Evolutionary conservation across 805 yeast genomes (phyloP).

Genomic region (Phaffomyces thermotolerans): DNA sequence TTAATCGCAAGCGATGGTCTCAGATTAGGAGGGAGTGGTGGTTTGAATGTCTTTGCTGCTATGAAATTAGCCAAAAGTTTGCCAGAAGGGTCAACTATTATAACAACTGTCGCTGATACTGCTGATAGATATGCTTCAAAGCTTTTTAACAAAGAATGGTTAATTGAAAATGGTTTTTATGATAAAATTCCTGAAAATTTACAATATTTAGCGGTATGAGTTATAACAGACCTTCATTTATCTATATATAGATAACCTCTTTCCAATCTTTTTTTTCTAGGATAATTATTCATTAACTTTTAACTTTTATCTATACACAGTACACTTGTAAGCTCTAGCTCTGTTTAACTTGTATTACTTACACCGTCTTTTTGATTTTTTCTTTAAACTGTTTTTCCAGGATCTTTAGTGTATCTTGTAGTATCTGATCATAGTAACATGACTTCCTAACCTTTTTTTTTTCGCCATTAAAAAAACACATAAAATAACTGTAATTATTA

Average conservation of each 20-base stretch:
- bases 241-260: no score
- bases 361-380: no score
- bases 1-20: slow-evolving; percentile 13
- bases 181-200: slow-evolving; percentile 15
- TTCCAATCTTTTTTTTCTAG: no score
- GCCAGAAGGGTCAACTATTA: slow-evolving; percentile 22
- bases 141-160: slow-evolving; percentile 17
- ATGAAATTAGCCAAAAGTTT: slow-evolving; percentile 13
- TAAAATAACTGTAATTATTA: background rate
- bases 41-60: slow-evolving; percentile 21
- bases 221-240: background rate
- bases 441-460: background rate
- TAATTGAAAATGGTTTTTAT: slow-evolving; percentile 17
- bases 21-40: slow-evolving; percentile 20
- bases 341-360: no score
- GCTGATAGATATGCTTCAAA: slow-evolving; percentile 20
- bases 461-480: background rate
- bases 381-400: no score
- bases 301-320: no score
- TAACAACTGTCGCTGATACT: slow-evolving; percentile 21
- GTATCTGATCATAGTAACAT: no score
- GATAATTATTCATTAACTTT: no score
- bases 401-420: no score
- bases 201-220: slow-evolving; percentile 10
- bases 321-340: no score